Base-by-base conservation (phyloP, 129 eudicot species). In the Tagetes erecta region DNA sequence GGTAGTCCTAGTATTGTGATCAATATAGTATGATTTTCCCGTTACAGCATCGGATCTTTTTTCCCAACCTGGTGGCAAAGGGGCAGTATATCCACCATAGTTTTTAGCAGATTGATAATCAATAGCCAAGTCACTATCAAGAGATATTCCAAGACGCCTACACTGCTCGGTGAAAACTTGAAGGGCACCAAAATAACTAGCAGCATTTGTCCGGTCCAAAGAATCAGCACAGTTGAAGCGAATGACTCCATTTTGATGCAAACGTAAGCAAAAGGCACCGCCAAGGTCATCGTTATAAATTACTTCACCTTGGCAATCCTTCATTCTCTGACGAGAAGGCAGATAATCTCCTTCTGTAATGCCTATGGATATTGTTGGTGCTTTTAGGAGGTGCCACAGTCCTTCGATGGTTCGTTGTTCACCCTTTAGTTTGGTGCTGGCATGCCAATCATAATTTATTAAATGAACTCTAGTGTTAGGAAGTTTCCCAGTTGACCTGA, bases 181-280 rank as follows among this genome's bases (percentile, higher is more conserved):
- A 49, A 94, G 88, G 5, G 98, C 84, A 33, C 98, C 98, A 83
- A 94, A 94, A 82, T 77, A 94, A 82, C 98, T 94, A 68, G 98
- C 98, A 71, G 98, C 98, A 69, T 94, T 94, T 73, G 98, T 94
- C 80, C 98, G 80, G 50, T 94, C 98, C 84, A 94, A 86, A 50
- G 98, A 94, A 86, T 94, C 98, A 2, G 98, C 98, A 77, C 98
- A 94, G 53, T 94, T 94, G 70, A 84, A 94, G 72, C 98, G 98
- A 78, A 94, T 73, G n/a, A 90, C 93, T 76, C 98, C 98, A 64
- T 86, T 88, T 78, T 94, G 98, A 76, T 91, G 98, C 68, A 87
- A 70, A 47, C 98, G 87, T 76, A 94, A 70, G 84, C 97, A 94
- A 80, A 88, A 94, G 7, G 96, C 97, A 53, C 98, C 98, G 36